Evolutionary conservation across 2,329 filamentous ascomycete species (phyloP), one percentile per base, ranked within the genome.

Genomic region (Cladobotryum protrusum): DNA sequence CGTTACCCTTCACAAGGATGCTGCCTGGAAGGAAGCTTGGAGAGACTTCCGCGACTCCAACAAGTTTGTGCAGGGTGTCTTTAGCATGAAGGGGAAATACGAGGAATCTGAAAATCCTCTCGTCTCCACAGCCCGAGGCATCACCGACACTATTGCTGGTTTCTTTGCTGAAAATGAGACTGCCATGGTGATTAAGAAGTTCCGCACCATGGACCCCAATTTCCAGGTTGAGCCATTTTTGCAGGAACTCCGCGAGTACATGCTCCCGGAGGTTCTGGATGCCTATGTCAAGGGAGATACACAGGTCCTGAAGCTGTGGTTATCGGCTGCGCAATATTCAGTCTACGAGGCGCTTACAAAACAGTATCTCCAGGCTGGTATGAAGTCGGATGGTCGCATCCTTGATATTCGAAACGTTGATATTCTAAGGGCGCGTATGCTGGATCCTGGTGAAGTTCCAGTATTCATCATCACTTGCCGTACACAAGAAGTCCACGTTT

Each of bases 121-220:
- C 40, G 89, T 99, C 56, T 87, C 85, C 43, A 97, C 92, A 0
- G 93, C 91, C 1, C 86, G 93, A 64, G 90, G 89, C 67, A 96
- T 99, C 59, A 92, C 91, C 32, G 93, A 99, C 68, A 83, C 87
- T 51, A 83, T 99, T 36, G 89, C 87, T 43, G 90, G 93, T 24
- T 99, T 96, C 74, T 99, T 99, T 59, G 93, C 93, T 54, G 93
- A 99, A 70, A 99, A 97, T 68, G 93, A 99, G 74, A 96, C 90
- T 0, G 93, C 93, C 29, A 86, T 86, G 79, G 93, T 99, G 34
- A 95, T 97, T 74, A 97, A 96, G 75, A 95, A 92, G 69, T 95
- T 99, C 77, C 85, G 92, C 43, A 82, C 91, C 61, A 96, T 97
- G 82, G 93, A 99, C 61, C 92, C 93, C 5, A 80, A 78, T 57